These are phyloP conservation scores for Zea luxurians DNA, from an alignment of 176 grass and related monocot genomes.

Conservation along the genomic window DNA sequence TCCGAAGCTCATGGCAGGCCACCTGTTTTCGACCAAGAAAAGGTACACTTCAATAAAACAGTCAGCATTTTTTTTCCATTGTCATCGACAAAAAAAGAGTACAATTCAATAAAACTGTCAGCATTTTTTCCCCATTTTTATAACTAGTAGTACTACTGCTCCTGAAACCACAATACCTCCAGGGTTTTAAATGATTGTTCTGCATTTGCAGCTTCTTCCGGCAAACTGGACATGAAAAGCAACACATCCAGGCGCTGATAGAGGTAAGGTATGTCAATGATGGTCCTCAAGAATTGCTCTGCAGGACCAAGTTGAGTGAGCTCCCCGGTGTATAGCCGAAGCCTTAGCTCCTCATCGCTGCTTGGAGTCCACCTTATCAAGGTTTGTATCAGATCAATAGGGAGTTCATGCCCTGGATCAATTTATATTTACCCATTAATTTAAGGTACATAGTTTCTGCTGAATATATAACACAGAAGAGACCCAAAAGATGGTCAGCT, in stretches of 20 bases:
- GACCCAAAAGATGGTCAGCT: background rate
- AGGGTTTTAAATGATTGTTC: conserved; percentile 62
- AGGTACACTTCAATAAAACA: background rate
- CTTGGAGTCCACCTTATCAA: conserved; percentile 79
- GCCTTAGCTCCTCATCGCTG: conserved; percentile 65
- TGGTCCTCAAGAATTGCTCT: conserved; percentile 64
- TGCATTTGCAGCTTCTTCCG: conserved; percentile 56
- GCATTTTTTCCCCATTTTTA: background rate
- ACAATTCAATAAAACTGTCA: conserved; percentile 2
- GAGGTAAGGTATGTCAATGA: conserved; percentile 75
- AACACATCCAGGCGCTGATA: conserved; percentile 72
- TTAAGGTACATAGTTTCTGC: background rate
- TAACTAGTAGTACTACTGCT: background rate
- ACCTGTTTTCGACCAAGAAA: conserved; percentile 30
- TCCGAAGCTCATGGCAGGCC: conserved; percentile 68
- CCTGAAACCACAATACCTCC: conserved; percentile 49
- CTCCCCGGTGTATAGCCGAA: conserved; percentile 68
- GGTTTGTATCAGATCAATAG: conserved; percentile 62
- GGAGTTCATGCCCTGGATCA: conserved; percentile 63
- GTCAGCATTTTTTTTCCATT: background rate
- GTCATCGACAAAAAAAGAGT: background rate
- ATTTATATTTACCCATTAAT: background rate
- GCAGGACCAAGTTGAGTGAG: conserved; percentile 53
- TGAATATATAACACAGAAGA: background rate
- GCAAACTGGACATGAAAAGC: conserved; percentile 63